Percentiles rank a stretch among this genome's conserved stretches.
Evolutionary conservation across 2,329 filamentous ascomycete species (phyloP).

Genomic region (Mycogone perniciosa): DNA sequence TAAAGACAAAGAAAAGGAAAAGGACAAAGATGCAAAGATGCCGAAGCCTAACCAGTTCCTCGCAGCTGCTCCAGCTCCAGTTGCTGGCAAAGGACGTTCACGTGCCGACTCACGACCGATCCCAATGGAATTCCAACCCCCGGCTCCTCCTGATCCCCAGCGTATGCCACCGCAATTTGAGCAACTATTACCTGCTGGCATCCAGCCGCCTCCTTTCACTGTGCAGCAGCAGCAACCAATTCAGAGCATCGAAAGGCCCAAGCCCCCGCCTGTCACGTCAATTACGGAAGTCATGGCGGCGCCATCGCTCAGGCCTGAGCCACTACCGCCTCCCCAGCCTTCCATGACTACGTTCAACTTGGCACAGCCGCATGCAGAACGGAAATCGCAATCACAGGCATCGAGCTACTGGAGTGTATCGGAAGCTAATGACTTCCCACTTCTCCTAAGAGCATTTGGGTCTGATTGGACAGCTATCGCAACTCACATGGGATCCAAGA

Average conservation of each 20-base stretch:
- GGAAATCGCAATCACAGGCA: slow-evolving; percentile 50
- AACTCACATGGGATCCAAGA: slow-evolving; percentile 75
- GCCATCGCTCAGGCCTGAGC: slow-evolving; percentile 50
- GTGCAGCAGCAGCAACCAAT: slow-evolving; percentile 24
- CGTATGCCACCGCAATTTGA: slow-evolving; percentile 41
- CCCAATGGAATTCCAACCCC: slow-evolving; percentile 35
- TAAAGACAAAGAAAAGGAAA: slow-evolving; percentile 26
- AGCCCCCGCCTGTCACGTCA: slow-evolving; percentile 28
- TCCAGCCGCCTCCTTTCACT: slow-evolving; percentile 38
- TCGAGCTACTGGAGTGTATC: slow-evolving; percentile 87
- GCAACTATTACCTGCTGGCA: slow-evolving; percentile 30
- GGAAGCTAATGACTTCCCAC: slow-evolving; percentile 70
- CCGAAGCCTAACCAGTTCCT: slow-evolving; percentile 38
- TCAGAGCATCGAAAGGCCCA: slow-evolving; percentile 30
- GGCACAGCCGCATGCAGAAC: slow-evolving; percentile 36
- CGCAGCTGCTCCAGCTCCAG: slow-evolving; percentile 38
- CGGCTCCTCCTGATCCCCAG: slow-evolving; percentile 33
- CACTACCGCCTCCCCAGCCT: slow-evolving; percentile 39
- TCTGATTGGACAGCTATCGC: slow-evolving; percentile 74
- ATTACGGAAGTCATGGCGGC: slow-evolving; percentile 51
- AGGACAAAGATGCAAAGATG: slow-evolving; percentile 26
- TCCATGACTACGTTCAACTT: slow-evolving; percentile 47
- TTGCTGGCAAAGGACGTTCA: slow-evolving; percentile 42
- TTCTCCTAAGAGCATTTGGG: slow-evolving; percentile 66
- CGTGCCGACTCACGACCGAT: slow-evolving; percentile 49